Evolutionary conservation across 140 eudicot genomes (phyloP).

Genomic region (Erigeron philadelphicus): DNA sequence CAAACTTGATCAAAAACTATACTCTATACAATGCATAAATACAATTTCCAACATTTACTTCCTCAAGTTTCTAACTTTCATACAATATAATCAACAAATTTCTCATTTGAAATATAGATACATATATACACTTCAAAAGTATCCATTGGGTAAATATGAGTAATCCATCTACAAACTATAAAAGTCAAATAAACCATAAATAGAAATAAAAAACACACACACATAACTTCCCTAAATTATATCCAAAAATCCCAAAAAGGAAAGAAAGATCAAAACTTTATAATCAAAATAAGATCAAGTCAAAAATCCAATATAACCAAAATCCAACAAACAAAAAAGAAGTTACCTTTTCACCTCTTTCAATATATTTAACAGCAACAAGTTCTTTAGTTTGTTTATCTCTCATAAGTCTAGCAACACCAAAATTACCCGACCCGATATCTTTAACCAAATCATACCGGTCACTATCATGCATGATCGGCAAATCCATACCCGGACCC

Average conservation of each 20-base stretch:
- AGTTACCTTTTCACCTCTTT: constrained; percentile 81
- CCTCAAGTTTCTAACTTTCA: neutral
- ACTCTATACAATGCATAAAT: neutral
- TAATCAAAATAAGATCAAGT: constrained; percentile 16
- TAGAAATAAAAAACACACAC: constrained; percentile 19
- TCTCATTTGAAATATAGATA: constrained; percentile 1
- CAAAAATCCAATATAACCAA: constrained; percentile 1
- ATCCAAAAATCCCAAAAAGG: neutral
- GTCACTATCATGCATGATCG: constrained; percentile 93
- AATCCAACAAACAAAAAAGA: constrained; percentile 1
- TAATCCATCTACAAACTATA: constrained; percentile 1
- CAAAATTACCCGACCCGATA: constrained; percentile 93
- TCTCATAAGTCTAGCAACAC: constrained; percentile 77
- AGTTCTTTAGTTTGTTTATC: constrained; percentile 81
- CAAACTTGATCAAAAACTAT: too few relatives aligned
- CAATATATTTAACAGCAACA: constrained; percentile 88
- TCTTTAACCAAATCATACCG: constrained; percentile 72
- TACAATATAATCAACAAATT: neutral
- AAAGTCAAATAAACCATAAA: constrained; percentile 31
- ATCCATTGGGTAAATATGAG: neutral
- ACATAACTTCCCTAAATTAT: constrained; percentile 11
- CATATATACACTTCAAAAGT: neutral
- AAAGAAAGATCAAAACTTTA: neutral
- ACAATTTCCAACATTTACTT: constrained; percentile 6
- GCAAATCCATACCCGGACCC: constrained; percentile 64